Evolutionary conservation across 768 basidiomycete species (phyloP).

Genomic region (Pleurotus sapidus): DNA sequence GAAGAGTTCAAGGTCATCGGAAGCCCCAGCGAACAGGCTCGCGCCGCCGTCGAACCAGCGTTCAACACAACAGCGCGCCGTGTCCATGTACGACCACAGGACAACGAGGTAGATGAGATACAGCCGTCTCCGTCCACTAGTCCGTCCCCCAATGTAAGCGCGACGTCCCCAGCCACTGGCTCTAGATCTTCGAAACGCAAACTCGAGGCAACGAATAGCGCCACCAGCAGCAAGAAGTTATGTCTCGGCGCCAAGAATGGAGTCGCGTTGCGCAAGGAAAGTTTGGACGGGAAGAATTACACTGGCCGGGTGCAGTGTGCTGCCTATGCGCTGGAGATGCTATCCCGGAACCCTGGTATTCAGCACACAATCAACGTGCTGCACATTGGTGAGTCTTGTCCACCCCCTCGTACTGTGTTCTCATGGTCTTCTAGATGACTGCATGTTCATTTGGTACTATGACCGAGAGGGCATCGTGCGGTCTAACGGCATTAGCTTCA

Average conservation of each 20-base stretch:
- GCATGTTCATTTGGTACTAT: conserved; percentile 21
- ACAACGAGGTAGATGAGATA: background rate
- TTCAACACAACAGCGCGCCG: background rate
- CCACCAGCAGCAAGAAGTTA: background rate
- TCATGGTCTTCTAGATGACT: conserved; percentile 15
- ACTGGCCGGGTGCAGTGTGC: conserved; percentile 5
- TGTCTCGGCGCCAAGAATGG: background rate
- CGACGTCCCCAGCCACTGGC: background rate
- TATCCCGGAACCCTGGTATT: conserved; percentile 4
- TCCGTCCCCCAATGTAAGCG: background rate
- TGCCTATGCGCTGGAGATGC: conserved; percentile 5
- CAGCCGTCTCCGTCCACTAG: background rate
- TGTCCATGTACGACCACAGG: background rate
- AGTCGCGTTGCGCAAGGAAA: background rate
- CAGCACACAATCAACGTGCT: conserved; percentile 9
- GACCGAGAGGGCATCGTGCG: conserved; percentile 23
- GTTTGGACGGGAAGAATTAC: background rate
- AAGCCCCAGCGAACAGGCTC: background rate
- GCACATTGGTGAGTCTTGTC: conserved; percentile 3
- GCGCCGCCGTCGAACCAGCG: background rate
- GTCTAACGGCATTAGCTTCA: conserved; percentile 20
- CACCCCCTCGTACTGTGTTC: background rate
- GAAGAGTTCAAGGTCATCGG: background rate
- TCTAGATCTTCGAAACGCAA: background rate
- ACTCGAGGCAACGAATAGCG: background rate